A percentile compares a stretch with the other conserved stretches of the same genome.
These are phyloP conservation scores for Penicillium simplicissimum DNA, from an alignment of 495 filamentous ascomycete genomes.

Conservation along the genomic window DNA sequence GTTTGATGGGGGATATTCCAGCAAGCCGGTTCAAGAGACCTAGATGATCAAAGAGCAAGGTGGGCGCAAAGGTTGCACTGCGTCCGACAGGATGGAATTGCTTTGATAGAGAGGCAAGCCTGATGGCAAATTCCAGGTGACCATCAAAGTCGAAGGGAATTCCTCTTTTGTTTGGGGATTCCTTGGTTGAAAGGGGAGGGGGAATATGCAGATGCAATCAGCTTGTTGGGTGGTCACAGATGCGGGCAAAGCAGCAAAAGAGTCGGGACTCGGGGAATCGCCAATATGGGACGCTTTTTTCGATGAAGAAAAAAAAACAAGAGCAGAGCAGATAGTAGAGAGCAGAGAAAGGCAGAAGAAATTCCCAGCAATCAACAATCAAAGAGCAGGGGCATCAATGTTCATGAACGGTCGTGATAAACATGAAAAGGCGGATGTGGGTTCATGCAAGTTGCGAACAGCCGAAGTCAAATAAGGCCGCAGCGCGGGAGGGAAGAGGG, in stretches of 20 bases:
- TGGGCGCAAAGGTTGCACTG: slow-evolving; percentile 8
- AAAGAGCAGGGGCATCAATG: slow-evolving; percentile 48
- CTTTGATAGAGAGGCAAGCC: slow-evolving; percentile 24
- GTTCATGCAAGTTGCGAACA: slow-evolving; percentile 16
- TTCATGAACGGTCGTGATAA: slow-evolving; percentile 62
- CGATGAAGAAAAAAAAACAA: not conserved
- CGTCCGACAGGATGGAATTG: slow-evolving; percentile 5
- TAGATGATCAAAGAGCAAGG: slow-evolving; percentile 1
- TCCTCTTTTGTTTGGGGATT: not conserved
- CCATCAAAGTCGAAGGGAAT: not conserved
- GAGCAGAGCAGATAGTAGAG: not conserved
- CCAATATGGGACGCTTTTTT: not conserved
- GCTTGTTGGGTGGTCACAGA: slow-evolving; percentile 2
- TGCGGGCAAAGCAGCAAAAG: not conserved
- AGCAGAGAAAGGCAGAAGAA: not conserved
- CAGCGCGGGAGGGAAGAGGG: slow-evolving; percentile 14
- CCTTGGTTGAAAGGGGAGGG: not conserved
- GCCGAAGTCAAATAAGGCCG: slow-evolving; percentile 23
- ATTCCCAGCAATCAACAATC: slow-evolving; percentile 4
- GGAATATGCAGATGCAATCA: not conserved
- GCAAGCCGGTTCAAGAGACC: not conserved
- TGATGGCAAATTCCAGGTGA: not conserved
- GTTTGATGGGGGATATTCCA: not conserved
- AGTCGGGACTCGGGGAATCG: not conserved
- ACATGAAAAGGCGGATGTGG: slow-evolving; percentile 17